Conservation (phyloP, 495 filamentous ascomycete genomes). For the Entonaema liquescens region DNA sequence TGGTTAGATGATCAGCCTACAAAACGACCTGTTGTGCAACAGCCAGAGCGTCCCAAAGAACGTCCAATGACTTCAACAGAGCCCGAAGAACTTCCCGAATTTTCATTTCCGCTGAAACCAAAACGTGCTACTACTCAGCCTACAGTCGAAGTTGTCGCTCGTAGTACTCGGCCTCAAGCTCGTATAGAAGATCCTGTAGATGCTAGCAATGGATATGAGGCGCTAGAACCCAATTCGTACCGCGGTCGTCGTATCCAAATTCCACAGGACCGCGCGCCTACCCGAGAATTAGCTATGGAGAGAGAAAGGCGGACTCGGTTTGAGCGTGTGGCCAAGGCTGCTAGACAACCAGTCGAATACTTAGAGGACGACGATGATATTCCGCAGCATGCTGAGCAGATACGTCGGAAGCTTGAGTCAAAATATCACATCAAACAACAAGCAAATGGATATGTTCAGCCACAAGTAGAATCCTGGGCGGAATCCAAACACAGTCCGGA, state of each 20-base stretch:
- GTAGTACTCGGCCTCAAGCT: conserved; percentile 24
- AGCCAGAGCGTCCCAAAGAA: conserved; percentile 13
- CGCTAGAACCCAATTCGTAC: conserved; percentile 18
- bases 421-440: conserved; percentile 6
- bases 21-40: conserved; percentile 11
- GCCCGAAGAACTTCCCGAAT: conserved; percentile 28
- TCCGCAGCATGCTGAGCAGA: conserved; percentile 2
- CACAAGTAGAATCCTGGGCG: conserved; percentile 15
- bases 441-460: conserved; percentile 23
- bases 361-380: conserved; percentile 5
- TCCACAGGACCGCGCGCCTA: conserved; percentile 2
- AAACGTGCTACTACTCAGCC: conserved; percentile 25
- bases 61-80: conserved; percentile 12
- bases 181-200: conserved; percentile 27
- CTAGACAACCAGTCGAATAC: conserved; percentile 20
- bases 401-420: conserved; percentile 6
- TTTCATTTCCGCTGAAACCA: conserved; percentile 33
- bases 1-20: conserved; percentile 21
- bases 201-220: conserved; percentile 15
- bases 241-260: conserved; percentile 31
- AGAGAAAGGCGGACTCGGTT: conserved; percentile 37
- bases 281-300: conserved; percentile 26
- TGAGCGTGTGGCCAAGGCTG: conserved; percentile 19
- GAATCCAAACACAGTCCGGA: conserved; percentile 12
- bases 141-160: conserved; percentile 23